phyloP scores from a whole-genome alignment of 805 yeast species.

The Wickerhamomyces silvicola region DNA sequence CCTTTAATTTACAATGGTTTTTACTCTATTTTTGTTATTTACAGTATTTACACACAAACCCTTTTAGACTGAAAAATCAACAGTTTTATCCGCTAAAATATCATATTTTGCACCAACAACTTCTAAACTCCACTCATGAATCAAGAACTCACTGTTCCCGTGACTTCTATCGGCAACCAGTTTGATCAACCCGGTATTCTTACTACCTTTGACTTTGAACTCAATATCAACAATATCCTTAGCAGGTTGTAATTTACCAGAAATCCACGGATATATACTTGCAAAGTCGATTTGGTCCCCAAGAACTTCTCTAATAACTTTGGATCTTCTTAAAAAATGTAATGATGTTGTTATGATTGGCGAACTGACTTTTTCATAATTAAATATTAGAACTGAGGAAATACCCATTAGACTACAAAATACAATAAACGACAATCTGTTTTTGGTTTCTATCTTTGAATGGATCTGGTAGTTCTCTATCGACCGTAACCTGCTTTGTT shows the following conservation, averaged over 20 bases:
- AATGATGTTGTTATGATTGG: constrained; percentile 85
- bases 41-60: constrained; percentile 1
- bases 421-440: constrained; percentile 45
- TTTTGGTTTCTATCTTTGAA: constrained; percentile 44
- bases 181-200: constrained; percentile 46
- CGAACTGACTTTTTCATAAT: constrained; percentile 87
- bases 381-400: constrained; percentile 64
- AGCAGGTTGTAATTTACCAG: constrained; percentile 79
- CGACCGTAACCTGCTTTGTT: constrained; percentile 33
- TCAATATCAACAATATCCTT: constrained; percentile 71
- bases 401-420: constrained; percentile 50
- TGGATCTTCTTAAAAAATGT: constrained; percentile 76
- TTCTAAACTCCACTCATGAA: constrained; percentile 55
- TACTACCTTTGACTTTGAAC: constrained; percentile 66
- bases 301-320: constrained; percentile 49
- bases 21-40: neutral
- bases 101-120: constrained; percentile 41
- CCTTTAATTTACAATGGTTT: constrained; percentile 2
- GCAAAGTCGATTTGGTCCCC: constrained; percentile 75
- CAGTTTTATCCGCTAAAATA: constrained; percentile 41
- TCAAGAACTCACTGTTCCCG: constrained; percentile 48
- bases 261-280: constrained; percentile 81
- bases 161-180: constrained; percentile 69
- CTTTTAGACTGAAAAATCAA: constrained; percentile 21
- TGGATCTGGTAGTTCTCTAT: constrained; percentile 81